phyloP scores from a whole-genome alignment of 176 grass and related monocot genomes.

The Saccharum officinarum region DNA sequence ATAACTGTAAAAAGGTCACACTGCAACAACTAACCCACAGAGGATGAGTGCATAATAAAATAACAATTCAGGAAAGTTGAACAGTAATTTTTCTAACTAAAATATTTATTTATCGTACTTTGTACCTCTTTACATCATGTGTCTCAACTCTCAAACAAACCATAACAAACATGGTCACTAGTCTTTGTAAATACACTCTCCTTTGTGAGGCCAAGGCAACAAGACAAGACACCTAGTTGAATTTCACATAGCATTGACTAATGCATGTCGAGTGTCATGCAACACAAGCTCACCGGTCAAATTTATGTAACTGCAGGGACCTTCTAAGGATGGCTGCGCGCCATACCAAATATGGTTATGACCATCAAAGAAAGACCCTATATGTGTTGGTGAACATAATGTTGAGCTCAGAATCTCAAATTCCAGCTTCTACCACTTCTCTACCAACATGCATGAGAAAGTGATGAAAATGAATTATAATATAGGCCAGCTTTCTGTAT shows the following conservation, averaged over 20 bases:
- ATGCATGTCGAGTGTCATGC: not conserved
- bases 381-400: not conserved
- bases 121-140: not conserved
- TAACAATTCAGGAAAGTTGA: slow-evolving; percentile 2
- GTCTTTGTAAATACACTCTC: not conserved
- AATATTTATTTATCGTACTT: not conserved
- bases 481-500: not conserved
- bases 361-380: not conserved
- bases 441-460: not conserved
- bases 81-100: not conserved
- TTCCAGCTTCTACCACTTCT: not conserved
- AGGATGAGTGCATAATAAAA: not conserved
- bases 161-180: not conserved
- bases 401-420: slow-evolving; percentile 1
- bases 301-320: not conserved
- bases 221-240: not conserved
- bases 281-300: not conserved
- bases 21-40: not conserved
- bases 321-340: not conserved
- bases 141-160: not conserved
- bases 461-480: not conserved
- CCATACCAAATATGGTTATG: not conserved
- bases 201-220: not conserved
- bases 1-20: not conserved
- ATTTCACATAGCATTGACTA: slow-evolving; percentile 6